Base-by-base conservation (phyloP, 495 filamentous ascomycete species). In the Trichocladium antarcticum region DNA sequence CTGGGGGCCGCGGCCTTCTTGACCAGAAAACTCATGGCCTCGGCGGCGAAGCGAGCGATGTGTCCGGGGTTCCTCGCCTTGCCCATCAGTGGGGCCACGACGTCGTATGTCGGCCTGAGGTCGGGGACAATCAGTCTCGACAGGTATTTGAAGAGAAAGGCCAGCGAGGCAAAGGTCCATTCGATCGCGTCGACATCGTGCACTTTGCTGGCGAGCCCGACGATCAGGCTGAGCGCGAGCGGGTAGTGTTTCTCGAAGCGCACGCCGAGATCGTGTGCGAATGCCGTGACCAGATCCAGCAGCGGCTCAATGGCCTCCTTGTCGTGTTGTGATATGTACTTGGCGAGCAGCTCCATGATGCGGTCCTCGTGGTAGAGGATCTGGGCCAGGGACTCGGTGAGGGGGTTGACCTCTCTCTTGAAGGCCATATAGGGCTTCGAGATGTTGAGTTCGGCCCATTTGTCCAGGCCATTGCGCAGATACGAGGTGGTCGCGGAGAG, bases 131-230 rank as follows among this genome's bases (percentile, higher is more conserved):
- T 61, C 7, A 96, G 73, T 37, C 85, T 78, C 3, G 88, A 90
- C 16, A 99, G 77, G 57, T 94, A 97, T 60, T 97, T 99, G 76
- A 97, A 93, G 15, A 95, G 77, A 77, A 93, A 96, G 52, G 92
- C 87, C 12, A 99, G 74, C 57, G 87, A 89, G 38, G 79, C 87
- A 62, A 99, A 97, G 47, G 87, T 89, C 93, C 92, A 97, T 69
- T 99, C 89, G 31, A 93, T 82, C 14, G 87, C 85, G 54, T 90
- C 87, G 27, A 86, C 75, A 47, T 74, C 71, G 54, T 73, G 70
- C 2, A 68, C 62, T 42, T 64, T 63, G 44, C 63, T 67, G 6
- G 73, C 74, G 45, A 78, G 65, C 19, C 62, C 65, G 27, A 75
- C 68, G 46, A 97, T 77, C 45, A 92, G 64, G 10, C 71, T 73